These are phyloP conservation scores for Saksenaea vasiformis DNA, from an alignment of 371 early-diverging fungal genomes.

Conservation along the genomic window DNA sequence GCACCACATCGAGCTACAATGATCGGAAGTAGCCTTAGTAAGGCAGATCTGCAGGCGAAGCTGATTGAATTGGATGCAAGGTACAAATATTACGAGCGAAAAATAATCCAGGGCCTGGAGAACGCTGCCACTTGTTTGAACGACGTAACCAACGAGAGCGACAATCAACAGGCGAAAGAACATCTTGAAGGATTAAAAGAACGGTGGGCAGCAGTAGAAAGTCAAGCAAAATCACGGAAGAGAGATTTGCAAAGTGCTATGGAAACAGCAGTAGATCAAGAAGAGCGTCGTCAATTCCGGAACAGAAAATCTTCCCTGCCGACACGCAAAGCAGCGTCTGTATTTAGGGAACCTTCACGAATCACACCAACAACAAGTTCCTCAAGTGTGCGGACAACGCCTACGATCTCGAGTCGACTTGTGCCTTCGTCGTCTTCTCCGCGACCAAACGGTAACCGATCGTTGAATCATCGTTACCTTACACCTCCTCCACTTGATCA, in stretches of 20 bases:
- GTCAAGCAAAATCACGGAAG: constrained; percentile 31
- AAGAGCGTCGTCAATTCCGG: constrained; percentile 16
- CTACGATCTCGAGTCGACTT: constrained; percentile 12
- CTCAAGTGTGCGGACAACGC: constrained; percentile 13
- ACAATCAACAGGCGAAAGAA: neutral
- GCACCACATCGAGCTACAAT: constrained; percentile 17
- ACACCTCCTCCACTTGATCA: constrained; percentile 8
- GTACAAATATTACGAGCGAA: constrained; percentile 56
- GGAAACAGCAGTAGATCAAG: constrained; percentile 22
- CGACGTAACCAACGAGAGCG: constrained; percentile 1
- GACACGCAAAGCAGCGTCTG: constrained; percentile 37
- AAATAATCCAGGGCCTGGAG: constrained; percentile 43
- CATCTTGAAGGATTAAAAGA: constrained; percentile 21
- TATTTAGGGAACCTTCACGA: constrained; percentile 5
- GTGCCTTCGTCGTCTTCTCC: constrained; percentile 19
- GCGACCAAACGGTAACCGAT: constrained; percentile 4
- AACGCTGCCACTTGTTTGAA: constrained; percentile 23
- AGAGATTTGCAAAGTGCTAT: constrained; percentile 32
- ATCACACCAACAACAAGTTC: constrained; percentile 26
- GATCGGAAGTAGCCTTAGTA: constrained; percentile 25
- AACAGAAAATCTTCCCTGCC: constrained; percentile 46
- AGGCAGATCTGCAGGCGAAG: constrained; percentile 52
- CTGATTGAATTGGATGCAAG: constrained; percentile 56
- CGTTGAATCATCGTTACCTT: neutral
- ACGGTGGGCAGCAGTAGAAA: constrained; percentile 25